Conservation (phyloP, 2,329 filamentous ascomycete species). For the Botrytis galanthina region DNA sequence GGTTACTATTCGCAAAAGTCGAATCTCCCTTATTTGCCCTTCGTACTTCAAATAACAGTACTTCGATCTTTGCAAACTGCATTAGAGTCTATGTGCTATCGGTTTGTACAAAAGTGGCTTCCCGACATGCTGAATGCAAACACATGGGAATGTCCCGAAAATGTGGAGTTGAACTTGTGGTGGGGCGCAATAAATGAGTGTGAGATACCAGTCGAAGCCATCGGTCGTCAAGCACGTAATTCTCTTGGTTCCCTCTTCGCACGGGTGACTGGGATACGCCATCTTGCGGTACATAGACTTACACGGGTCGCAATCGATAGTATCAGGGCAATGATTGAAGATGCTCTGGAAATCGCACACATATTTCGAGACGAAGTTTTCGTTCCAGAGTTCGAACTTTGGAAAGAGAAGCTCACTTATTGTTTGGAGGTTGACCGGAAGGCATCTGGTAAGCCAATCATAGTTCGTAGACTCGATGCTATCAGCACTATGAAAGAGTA, state of each 20-base stretch:
- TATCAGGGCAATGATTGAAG: conserved; percentile 20
- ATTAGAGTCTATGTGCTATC: conserved; percentile 24
- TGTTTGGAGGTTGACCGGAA: not conserved
- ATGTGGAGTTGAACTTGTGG: conserved; percentile 25
- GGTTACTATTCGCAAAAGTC: not conserved
- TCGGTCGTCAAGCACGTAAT: conserved; percentile 1
- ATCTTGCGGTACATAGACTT: conserved; percentile 24
- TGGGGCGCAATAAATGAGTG: conserved; percentile 20
- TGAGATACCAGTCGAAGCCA: conserved; percentile 22
- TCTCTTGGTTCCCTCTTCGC: conserved; percentile 13
- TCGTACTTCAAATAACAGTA: conserved; percentile 23
- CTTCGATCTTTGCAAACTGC: conserved; percentile 23
- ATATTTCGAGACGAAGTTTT: conserved; percentile 18
- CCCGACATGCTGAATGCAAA: conserved; percentile 21
- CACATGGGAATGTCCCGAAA: conserved; percentile 25
- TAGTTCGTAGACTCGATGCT: not conserved
- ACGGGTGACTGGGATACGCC: conserved; percentile 20
- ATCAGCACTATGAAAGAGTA: not conserved
- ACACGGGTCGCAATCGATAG: conserved; percentile 19
- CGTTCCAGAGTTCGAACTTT: not conserved
- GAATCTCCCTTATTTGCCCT: conserved; percentile 23
- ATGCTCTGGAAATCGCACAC: conserved; percentile 17
- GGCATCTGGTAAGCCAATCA: not conserved
- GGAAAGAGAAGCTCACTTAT: conserved; percentile 3
- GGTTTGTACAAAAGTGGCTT: conserved; percentile 27